Percentiles rank a stretch among this genome's conserved stretches.
Conservation (phyloP, 2,329 filamentous ascomycete genomes). For the Colletotrichum magnum region DNA sequence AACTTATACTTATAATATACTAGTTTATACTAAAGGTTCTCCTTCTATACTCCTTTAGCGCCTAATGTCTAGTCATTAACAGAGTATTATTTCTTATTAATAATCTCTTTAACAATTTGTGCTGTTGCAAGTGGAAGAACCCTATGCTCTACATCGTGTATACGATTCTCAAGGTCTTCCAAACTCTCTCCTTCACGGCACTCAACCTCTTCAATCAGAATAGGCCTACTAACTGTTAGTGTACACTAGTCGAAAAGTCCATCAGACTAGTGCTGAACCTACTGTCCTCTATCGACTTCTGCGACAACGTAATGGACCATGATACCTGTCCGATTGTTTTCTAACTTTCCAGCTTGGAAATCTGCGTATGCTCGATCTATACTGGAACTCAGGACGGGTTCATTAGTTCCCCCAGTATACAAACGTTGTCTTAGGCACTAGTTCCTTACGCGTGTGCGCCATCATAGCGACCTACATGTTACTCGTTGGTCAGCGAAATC, state of each 20-base stretch:
- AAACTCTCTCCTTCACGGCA: constrained; percentile 72
- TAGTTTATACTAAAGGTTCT: too few relatives aligned
- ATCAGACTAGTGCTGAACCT: constrained; percentile 18
- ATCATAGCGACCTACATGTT: constrained; percentile 76
- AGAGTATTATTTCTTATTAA: constrained; percentile 26
- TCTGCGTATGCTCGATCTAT: constrained; percentile 85
- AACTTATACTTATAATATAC: too few relatives aligned
- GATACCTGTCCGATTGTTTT: constrained; percentile 81
- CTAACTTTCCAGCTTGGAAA: constrained; percentile 74
- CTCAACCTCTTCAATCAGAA: constrained; percentile 71
- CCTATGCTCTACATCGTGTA: constrained; percentile 83
- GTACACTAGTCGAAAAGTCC: not conserved
- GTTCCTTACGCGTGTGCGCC: constrained; percentile 72
- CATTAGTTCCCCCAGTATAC: too few relatives aligned
- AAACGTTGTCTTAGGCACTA: too few relatives aligned
- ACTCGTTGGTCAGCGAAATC: not conserved
- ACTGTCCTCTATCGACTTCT: constrained; percentile 86
- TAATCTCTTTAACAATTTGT: constrained; percentile 59
- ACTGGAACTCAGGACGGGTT: not conserved
- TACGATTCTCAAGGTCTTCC: constrained; percentile 72
- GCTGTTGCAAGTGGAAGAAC: constrained; percentile 83
- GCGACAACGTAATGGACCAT: constrained; percentile 90
- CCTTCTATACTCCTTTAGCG: too few relatives aligned
- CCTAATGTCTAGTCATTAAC: too few relatives aligned
- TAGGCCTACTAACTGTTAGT: not conserved